Evolutionary conservation across 1,139 yeast genomes (phyloP), one percentile per base, ranked within the genome.

Genomic region (Scheffersomyces illinoinensis): DNA sequence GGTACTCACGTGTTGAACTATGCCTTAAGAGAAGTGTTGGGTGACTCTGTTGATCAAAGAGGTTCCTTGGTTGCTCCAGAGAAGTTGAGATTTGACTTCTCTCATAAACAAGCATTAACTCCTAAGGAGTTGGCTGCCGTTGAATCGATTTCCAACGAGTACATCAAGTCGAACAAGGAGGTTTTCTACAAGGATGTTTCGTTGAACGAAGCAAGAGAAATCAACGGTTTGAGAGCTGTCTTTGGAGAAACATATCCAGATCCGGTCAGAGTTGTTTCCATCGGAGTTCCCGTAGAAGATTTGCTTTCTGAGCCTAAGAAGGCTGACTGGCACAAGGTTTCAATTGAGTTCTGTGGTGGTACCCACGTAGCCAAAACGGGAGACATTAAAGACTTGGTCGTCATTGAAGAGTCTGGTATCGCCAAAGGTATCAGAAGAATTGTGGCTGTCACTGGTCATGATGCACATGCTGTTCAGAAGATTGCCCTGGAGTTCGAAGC

Each of bases 161-260:
- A 87, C 73, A 90, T 95, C 74, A 85, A 85, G 71, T 82, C 85
- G 60, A 89, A 92, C 75, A 77, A 85, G 65, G 76, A 79, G 54
- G 98, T 95, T 24, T 93, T 83, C 73, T 85, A 96, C 62, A 85
- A 91, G 76, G 97, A 93, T 55, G 97, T 95, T 61, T 78, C 89
- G 18, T 84, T 96, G 64, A 84, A 81, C 20, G 72, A 77, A 61
- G 99, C 98, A 50, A 86, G 85, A 68, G 77, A 84, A 57, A 93
- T 95, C 67, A 78, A 76, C 64, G 97, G 98, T 33, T 87, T 96
- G 58, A 91, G 99, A 77, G 99, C 99, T 57, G 99, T 95, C 52
- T 96, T 95, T 71, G 99, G 99, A 68, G 99, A 95, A 81, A 92
- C 97, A 4, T 95, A 95, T 72, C 99, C 99, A 50, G 98, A 95